Conservation (phyloP, 495 filamentous ascomycete species). For the Tuber umbilicatum region DNA sequence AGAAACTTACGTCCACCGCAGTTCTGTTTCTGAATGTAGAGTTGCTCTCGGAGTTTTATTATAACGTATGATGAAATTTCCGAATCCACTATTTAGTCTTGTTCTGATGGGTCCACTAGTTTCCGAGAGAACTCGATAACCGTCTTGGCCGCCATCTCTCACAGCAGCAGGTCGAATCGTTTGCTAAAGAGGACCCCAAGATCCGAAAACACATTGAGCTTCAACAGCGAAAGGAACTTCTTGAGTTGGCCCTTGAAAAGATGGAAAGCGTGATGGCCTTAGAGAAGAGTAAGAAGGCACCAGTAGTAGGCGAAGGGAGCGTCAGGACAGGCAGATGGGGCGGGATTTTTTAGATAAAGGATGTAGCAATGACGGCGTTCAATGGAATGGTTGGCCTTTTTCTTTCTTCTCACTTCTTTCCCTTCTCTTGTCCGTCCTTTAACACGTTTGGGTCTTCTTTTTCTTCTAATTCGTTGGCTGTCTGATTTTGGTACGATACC, state of each 20-base stretch:
- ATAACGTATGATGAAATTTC: conserved; percentile 49
- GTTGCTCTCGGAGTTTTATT: conserved; percentile 92
- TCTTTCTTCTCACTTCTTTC: not conserved
- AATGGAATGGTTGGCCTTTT: conserved; percentile 19
- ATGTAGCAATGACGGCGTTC: conserved; percentile 21
- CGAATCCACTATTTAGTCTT: not conserved
- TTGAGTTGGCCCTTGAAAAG: conserved; percentile 87
- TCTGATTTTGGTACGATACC: not conserved
- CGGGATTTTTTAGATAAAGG: conserved; percentile 30
- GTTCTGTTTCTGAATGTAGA: conserved; percentile 98
- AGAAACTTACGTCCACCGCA: conserved; percentile 88
- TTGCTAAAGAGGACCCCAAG: conserved; percentile 86
- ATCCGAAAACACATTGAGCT: conserved; percentile 83
- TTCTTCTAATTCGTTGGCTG: not conserved
- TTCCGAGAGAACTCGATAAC: conserved; percentile 84
- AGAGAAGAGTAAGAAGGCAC: conserved; percentile 48
- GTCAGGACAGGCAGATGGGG: conserved; percentile 33
- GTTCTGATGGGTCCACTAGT: conserved; percentile 43
- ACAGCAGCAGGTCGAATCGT: conserved; percentile 71
- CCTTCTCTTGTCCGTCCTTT: not conserved
- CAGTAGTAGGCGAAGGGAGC: conserved; percentile 15
- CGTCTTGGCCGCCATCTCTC: conserved; percentile 77
- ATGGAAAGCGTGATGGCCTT: conserved; percentile 80
- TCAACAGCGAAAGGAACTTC: conserved; percentile 80
- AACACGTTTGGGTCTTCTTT: not conserved